Evolutionary conservation across 2,329 filamentous ascomycete species (phyloP).

Genomic region (Madurella mycetomatis): DNA sequence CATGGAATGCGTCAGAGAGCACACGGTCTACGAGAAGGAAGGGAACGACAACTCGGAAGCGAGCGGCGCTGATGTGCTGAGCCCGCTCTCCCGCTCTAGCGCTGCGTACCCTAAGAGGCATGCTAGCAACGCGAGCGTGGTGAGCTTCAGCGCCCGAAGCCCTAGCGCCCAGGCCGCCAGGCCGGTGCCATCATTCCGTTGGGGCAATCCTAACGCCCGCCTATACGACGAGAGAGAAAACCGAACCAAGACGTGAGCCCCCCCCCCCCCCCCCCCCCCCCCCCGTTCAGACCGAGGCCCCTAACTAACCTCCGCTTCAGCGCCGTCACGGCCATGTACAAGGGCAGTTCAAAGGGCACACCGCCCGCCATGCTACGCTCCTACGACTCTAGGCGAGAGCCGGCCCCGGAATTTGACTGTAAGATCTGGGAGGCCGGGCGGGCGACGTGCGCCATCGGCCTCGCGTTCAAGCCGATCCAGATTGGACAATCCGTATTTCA

Average conservation of each 20-base stretch:
- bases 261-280: neutral
- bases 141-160: constrained; percentile 71
- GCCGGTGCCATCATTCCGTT: constrained; percentile 52
- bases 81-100: constrained; percentile 38
- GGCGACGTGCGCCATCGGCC: constrained; percentile 83
- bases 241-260: constrained; percentile 78
- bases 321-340: constrained; percentile 85
- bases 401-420: constrained; percentile 85
- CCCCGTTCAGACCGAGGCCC: neutral
- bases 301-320: constrained; percentile 44
- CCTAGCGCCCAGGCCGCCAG: constrained; percentile 53
- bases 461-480: constrained; percentile 93
- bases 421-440: constrained; percentile 96
- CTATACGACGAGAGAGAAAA: constrained; percentile 86
- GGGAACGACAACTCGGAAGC: constrained; percentile 65
- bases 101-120: constrained; percentile 54
- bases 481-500: constrained; percentile 92
- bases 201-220: constrained; percentile 77
- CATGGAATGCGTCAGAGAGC: constrained; percentile 77
- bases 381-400: constrained; percentile 91
- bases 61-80: constrained; percentile 40
- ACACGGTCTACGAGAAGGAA: constrained; percentile 74
- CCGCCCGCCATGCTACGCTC: constrained; percentile 76
- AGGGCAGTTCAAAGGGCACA: constrained; percentile 67
- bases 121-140: constrained; percentile 73